These are phyloP conservation scores for Blastobotrys terrestris DNA, from an alignment of 805 yeast species.

Conservation along the genomic window DNA sequence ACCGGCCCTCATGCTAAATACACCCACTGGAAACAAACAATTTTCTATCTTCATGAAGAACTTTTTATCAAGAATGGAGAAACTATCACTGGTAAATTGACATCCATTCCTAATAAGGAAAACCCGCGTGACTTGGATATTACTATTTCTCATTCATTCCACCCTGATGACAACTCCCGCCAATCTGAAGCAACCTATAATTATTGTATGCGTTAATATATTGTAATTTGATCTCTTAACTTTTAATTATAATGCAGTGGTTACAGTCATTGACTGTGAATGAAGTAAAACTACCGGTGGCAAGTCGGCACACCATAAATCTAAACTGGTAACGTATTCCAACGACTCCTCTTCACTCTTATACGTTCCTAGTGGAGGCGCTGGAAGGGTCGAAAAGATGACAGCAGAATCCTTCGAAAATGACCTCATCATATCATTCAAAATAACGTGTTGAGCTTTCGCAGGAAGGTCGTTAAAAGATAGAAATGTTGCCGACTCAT, in stretches of 20 bases:
- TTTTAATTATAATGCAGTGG: conserved; percentile 64
- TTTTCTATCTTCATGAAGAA: conserved; percentile 81
- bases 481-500: conserved; percentile 18
- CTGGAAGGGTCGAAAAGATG: conserved; percentile 83
- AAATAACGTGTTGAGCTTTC: conserved; percentile 78
- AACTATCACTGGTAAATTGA: conserved; percentile 58
- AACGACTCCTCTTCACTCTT: conserved; percentile 58
- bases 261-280: conserved; percentile 92
- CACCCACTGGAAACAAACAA: conserved; percentile 99
- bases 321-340: conserved; percentile 69
- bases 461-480: conserved; percentile 88
- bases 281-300: conserved; percentile 82
- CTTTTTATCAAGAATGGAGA: conserved; percentile 75
- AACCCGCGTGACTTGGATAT: conserved; percentile 92
- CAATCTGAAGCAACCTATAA: conserved; percentile 53
- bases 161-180: conserved; percentile 43
- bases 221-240: not conserved
- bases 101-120: conserved; percentile 64
- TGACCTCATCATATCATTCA: conserved; percentile 76
- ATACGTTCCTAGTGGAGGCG: conserved; percentile 81
- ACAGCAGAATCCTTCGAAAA: conserved; percentile 62
- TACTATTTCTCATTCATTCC: conserved; percentile 51
- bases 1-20: conserved; percentile 93
- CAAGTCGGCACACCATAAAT: conserved; percentile 72
- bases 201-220: conserved; percentile 60